Conservation (phyloP, 306 rosid species). For the Casuarina cunninghamiana region DNA sequence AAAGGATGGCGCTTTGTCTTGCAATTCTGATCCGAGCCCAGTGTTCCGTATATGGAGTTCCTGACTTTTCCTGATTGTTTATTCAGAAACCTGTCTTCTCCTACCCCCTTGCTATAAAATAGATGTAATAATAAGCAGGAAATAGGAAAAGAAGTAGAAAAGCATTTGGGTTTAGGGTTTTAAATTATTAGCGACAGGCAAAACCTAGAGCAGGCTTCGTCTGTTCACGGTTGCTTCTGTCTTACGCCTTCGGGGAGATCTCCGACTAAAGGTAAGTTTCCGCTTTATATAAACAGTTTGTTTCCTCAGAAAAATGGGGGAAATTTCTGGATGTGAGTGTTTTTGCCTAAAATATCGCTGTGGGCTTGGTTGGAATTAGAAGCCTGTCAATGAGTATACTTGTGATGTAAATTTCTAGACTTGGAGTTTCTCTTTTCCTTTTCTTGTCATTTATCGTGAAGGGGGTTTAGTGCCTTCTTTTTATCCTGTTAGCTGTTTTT, state of each 20-base stretch:
- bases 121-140: background rate
- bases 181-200: background rate
- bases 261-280: slow-evolving; percentile 1
- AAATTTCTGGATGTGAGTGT: background rate
- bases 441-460: background rate
- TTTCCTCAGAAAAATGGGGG: background rate
- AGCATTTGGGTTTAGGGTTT: background rate
- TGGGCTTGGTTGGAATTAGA: background rate
- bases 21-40: no score
- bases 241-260: slow-evolving; percentile 4
- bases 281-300: background rate
- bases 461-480: background rate
- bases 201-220: background rate
- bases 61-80: no score
- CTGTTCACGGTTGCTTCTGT: background rate
- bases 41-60: no score
- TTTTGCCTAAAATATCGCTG: background rate
- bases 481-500: background rate
- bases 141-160: background rate
- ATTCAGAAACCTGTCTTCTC: no score
- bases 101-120: no score
- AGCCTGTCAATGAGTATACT: background rate
- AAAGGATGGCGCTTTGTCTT: no score
- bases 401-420: background rate
- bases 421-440: background rate